A percentile compares a stretch with the other conserved stretches of the same genome.
These are phyloP conservation scores for Suhomyces kunorum DNA, from an alignment of 1,139 yeast genomes.

Conservation along the genomic window DNA sequence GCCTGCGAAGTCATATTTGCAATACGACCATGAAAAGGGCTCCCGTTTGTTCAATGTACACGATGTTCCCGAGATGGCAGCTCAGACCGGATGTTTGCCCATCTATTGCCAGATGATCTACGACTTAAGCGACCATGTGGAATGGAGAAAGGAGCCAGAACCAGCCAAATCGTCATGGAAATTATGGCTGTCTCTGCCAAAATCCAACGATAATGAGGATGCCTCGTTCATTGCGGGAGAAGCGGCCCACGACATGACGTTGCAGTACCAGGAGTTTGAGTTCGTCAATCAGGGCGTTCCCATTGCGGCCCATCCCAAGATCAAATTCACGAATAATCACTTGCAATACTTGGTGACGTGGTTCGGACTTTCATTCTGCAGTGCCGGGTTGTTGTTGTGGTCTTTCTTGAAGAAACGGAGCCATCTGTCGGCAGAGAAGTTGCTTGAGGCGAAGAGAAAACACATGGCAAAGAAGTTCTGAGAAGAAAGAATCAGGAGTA, in stretches of 20 bases:
- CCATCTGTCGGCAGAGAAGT: conserved; percentile 40
- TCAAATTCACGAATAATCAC: conserved; percentile 85
- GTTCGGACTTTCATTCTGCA: conserved; percentile 81
- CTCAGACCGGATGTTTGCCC: conserved; percentile 65
- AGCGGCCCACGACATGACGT: conserved; percentile 32
- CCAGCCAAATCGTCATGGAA: conserved; percentile 15
- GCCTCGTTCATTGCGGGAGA: conserved; percentile 20
- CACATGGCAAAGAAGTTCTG: conserved; percentile 35
- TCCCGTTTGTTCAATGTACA: conserved; percentile 66
- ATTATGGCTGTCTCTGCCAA: conserved; percentile 11
- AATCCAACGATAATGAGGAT: conserved; percentile 17
- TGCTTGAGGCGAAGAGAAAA: conserved; percentile 43
- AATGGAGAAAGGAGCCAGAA: conserved; percentile 30
- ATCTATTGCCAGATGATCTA: conserved; percentile 76
- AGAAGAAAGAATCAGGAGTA: too few relatives aligned
- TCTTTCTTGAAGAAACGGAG: conserved; percentile 34
- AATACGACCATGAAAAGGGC: conserved; percentile 71
- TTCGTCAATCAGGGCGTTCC: conserved; percentile 85
- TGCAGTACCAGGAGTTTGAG: conserved; percentile 47
- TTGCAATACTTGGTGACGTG: conserved; percentile 90
- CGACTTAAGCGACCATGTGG: conserved; percentile 63
- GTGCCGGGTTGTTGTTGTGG: conserved; percentile 59
- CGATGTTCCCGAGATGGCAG: conserved; percentile 82
- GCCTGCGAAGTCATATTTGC: conserved; percentile 69
- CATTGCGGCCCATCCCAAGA: conserved; percentile 74